phyloP scores from a whole-genome alignment of 2,329 filamentous ascomycete genomes.

The Paramyrothecium sp. region DNA sequence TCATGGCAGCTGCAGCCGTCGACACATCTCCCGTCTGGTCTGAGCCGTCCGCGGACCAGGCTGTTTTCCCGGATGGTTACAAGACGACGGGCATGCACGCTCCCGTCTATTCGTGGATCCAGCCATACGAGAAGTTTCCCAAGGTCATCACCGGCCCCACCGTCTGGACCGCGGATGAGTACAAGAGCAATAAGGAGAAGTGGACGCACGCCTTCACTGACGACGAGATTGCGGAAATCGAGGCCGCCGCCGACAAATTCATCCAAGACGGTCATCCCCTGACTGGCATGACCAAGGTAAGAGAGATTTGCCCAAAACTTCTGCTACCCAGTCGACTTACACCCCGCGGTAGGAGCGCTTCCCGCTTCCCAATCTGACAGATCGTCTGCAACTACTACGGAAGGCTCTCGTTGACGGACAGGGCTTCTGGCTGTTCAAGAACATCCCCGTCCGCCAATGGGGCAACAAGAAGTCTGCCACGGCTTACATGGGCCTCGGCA shows the following conservation, averaged over 20 bases:
- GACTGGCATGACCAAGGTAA: conserved; percentile 57
- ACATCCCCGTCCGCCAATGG: conserved; percentile 75
- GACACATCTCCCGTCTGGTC: background rate
- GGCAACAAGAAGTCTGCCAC: conserved; percentile 74
- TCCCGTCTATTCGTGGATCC: conserved; percentile 64
- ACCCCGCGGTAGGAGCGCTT: conserved; percentile 28
- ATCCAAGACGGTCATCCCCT: conserved; percentile 62
- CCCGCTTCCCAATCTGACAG: conserved; percentile 30
- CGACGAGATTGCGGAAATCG: conserved; percentile 66
- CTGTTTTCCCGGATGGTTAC: conserved; percentile 47
- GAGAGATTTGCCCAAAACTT: background rate
- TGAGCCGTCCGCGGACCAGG: background rate
- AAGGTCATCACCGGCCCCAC: conserved; percentile 69
- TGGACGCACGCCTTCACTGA: conserved; percentile 72
- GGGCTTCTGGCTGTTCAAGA: conserved; percentile 87
- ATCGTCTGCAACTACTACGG: conserved; percentile 28
- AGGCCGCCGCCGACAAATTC: conserved; percentile 66
- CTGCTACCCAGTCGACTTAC: background rate
- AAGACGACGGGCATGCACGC: conserved; percentile 67
- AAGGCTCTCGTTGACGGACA: conserved; percentile 66
- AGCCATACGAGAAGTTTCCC: conserved; percentile 69
- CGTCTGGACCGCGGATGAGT: conserved; percentile 69
- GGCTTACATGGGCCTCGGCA: conserved; percentile 82
- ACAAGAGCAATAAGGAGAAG: conserved; percentile 58
- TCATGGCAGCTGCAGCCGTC: background rate